Conservation (phyloP, 345 rosid genomes). For the Durio zibethinus region DNA sequence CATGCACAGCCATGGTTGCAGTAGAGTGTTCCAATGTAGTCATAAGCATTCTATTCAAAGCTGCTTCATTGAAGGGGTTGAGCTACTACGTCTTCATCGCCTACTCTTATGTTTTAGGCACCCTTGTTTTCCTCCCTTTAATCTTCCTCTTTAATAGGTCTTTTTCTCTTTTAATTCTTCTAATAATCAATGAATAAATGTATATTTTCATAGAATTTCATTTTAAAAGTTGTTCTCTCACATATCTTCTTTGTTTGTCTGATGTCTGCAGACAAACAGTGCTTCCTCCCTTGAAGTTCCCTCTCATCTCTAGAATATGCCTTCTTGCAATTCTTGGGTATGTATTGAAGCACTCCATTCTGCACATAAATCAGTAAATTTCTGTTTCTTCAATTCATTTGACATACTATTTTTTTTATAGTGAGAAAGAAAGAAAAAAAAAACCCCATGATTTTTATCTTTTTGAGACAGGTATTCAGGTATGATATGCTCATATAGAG, state of each 20-base stretch:
- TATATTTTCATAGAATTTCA: neutral
- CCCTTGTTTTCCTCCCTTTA: conserved; percentile 27
- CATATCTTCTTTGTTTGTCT: neutral
- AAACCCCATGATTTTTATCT: neutral
- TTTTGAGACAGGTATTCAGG: conserved; percentile 23
- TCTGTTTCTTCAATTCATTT: neutral
- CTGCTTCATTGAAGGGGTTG: conserved; percentile 34
- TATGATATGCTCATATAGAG: conserved; percentile 26
- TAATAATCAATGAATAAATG: too few species aligned
- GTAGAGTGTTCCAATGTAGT: conserved; percentile 29
- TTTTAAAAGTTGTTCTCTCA: too few species aligned
- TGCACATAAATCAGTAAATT: too few species aligned
- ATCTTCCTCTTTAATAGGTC: conserved; percentile 18
- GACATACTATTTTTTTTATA: neutral
- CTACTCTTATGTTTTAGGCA: conserved; percentile 23
- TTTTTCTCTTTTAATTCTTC: too few species aligned
- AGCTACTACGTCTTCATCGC: conserved; percentile 32
- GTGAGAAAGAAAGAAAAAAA: neutral
- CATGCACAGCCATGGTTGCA: conserved; percentile 32
- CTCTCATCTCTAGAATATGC: neutral
- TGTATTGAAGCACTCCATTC: too few species aligned
- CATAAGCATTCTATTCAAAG: conserved; percentile 28
- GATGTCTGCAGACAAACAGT: neutral
- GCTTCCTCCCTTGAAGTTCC: neutral
- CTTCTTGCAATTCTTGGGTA: neutral